phyloP scores from a whole-genome alignment of 208 protist species.

The Trypanosomatidae sp. region DNA sequence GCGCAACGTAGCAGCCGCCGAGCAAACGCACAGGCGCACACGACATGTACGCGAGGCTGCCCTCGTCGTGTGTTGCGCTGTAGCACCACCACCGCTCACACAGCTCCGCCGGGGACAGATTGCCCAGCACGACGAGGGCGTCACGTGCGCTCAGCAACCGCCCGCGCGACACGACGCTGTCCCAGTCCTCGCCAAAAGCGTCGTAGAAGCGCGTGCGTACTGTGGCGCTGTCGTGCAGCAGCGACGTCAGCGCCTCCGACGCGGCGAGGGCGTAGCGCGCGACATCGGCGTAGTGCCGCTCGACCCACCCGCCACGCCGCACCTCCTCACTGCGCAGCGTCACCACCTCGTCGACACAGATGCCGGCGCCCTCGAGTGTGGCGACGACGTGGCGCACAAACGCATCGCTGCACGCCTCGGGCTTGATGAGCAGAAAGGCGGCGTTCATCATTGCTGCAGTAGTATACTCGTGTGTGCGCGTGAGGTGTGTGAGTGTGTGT shows the following conservation, averaged over 20 bases:
- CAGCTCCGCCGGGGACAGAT: conserved; percentile 15
- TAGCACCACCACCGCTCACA: conserved; percentile 19
- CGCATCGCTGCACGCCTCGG: conserved; percentile 23
- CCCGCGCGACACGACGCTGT: conserved; percentile 30
- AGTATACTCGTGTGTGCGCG: background rate
- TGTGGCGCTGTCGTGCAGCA: background rate
- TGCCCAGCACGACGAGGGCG: conserved; percentile 18
- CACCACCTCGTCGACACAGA: conserved; percentile 31
- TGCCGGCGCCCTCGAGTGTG: conserved; percentile 4
- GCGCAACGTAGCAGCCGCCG: conserved; percentile 23
- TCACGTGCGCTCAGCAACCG: conserved; percentile 44
- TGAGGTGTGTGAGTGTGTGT: too few relatives aligned
- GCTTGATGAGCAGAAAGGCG: conserved; percentile 47
- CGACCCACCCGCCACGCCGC: conserved; percentile 19
- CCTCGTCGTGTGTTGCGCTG: background rate
- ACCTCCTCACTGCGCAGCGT: conserved; percentile 18
- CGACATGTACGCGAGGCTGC: conserved; percentile 3
- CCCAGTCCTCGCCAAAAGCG: conserved; percentile 49
- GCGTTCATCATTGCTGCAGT: conserved; percentile 16
- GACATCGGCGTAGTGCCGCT: conserved; percentile 45
- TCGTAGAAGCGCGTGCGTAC: conserved; percentile 31
- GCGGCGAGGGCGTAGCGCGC: conserved; percentile 18
- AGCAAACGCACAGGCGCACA: conserved; percentile 14
- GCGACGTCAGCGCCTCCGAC: conserved; percentile 11
- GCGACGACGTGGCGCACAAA: conserved; percentile 13